Evolutionary conservation across 116 monocot genomes (phyloP), one percentile per base, ranked within the genome.

Genomic region (Posidonia oceanica): DNA sequence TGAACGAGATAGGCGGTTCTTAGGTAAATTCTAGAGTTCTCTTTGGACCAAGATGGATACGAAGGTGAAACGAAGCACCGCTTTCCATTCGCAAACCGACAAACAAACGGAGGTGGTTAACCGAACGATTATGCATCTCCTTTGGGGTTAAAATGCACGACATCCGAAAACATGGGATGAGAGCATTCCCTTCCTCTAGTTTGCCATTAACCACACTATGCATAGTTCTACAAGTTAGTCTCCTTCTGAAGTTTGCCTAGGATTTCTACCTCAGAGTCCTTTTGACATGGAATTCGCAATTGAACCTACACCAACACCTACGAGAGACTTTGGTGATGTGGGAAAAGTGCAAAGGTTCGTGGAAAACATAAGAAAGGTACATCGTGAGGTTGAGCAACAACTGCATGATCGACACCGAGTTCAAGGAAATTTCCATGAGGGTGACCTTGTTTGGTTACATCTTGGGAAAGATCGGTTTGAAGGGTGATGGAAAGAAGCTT

Each of bases 131-230:
- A 18, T 62, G 29, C 62, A 36, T 62, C 62, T 62, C 21, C 36
- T 62, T 8, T 11, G 62, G 12, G 62, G 62, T 20, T 62, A 62
- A 13, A 21, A 36, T 62, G 62, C 62, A 11, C 20, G 29, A 18
- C 62, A 62, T 1, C 62, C 62, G 12, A 62, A 62, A 18, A 36
- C 62, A 20, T 62, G 62, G 62, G 62, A 62, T 36, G 36, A 62
- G 21, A 62, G 62, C 36, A 21, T 36, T 62, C 18, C 62, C 12
- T 62, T 23, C 36, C 16, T 62, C 29, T 18, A 62, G 21, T 62
- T 62, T 6, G 1, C 62, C 62, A 62, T 62, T 22, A 62, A 62
- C 62, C 62, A 36, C 62, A 36, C 36, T 12, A 62, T 62, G 29
- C 62, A 62, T 62, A 36, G 36, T 36, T 62, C 62, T 36, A 62